Evolutionary conservation across 2,329 filamentous ascomycete genomes (phyloP), one percentile per base, ranked within the genome.

Genomic region (Botrytis sinoallii): DNA sequence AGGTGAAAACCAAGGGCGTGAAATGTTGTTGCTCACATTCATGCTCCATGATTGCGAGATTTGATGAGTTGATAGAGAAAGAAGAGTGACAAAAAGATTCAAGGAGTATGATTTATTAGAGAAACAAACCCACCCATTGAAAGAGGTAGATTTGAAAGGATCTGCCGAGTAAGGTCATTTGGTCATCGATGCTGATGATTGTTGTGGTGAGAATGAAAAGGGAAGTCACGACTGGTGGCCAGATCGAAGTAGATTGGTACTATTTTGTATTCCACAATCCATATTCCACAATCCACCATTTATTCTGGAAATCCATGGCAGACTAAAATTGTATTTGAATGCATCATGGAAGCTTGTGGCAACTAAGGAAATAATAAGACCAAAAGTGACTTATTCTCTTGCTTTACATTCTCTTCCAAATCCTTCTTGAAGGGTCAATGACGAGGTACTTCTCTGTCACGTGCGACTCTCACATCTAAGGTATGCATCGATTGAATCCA

Each of bases 1-100:
- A 73, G 20, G 74, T 75, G 29, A 75, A 75, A 14, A 75, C 57
- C 14, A 73, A 22, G 8, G 72, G 72, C 12, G 52, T 57, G 52
- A 65, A 67, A 32, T 55, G 65, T 25, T 73, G 57, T 32, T 61
- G 22, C 10, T 71, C 57, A 35, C 67, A 71, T 57, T 69, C 42
- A 55, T 68, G 72, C 44, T 71, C 72, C 68, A 71, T 71, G 8
- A 46, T 70, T 44, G 14, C 35, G 3, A 29, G 38, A 44, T 25
- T 61, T 29, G 65, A 14, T 42, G 65, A 22, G 38, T 55, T n/a
- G 32, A 29, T 40, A 12, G 9, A 22, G 52, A 8, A 40, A 7
- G 38, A 22, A 42, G n/a, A 29, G 18, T 8, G n/a, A 9, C 18
- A 18, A n/a, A 29, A 18, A 29, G 14, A 32, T 8, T 32, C 18